These are phyloP conservation scores for Nakataea oryzae DNA, from an alignment of 2,329 filamentous ascomycete species.

Conservation along the genomic window DNA sequence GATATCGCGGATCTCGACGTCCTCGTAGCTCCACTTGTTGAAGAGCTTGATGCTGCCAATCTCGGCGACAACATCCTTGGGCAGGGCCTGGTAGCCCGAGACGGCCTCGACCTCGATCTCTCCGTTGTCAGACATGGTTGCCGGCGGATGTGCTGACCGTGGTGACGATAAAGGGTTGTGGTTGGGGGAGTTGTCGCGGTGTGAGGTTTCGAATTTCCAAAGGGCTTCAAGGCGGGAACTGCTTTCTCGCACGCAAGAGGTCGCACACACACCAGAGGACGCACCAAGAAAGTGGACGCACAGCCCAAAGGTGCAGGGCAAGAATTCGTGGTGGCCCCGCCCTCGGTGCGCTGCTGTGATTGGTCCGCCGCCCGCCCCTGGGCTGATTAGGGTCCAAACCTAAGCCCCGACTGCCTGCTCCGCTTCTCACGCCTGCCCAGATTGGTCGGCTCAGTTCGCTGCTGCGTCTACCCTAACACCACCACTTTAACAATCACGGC, in stretches of 20 bases:
- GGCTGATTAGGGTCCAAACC: conserved; percentile 2
- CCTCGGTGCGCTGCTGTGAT: neutral
- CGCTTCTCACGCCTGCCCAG: neutral
- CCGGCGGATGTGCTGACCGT: conserved; percentile 20
- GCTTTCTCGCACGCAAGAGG: neutral
- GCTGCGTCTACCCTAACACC: neutral
- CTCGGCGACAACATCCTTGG: conserved; percentile 85
- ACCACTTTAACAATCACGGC: neutral
- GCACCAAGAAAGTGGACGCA: neutral
- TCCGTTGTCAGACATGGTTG: conserved; percentile 86
- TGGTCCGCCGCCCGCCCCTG: neutral
- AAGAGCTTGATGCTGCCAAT: conserved; percentile 92
- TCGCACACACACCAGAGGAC: neutral
- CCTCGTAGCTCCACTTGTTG: conserved; percentile 90
- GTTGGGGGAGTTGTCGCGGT: neutral
- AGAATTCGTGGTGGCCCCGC: conserved; percentile 2
- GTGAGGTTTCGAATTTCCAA: neutral
- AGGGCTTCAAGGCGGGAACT: neutral
- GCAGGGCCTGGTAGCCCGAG: conserved; percentile 68
- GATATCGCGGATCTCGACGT: conserved; percentile 99
- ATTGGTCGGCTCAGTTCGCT: neutral
- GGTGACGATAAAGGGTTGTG: conserved; percentile 13
- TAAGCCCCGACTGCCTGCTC: neutral
- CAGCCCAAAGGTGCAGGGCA: neutral
- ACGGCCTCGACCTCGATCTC: conserved; percentile 86